These are phyloP conservation scores for Ceratobasidium sp. DNA, from an alignment of 1,284 basidiomycete species.

Conservation along the genomic window DNA sequence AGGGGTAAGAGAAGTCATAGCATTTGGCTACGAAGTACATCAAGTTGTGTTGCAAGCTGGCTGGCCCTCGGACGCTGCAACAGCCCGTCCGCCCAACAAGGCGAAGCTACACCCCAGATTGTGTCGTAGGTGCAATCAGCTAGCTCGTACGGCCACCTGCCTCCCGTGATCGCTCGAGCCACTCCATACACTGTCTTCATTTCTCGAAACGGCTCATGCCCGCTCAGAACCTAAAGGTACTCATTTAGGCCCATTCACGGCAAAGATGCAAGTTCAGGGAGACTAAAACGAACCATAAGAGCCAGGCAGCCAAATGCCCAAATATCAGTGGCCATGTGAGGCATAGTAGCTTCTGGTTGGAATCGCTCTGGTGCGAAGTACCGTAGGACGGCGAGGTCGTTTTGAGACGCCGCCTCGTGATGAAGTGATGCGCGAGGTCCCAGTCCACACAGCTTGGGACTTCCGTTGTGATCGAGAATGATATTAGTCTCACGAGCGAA, in stretches of 20 bases:
- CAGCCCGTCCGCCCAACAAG: slow-evolving; percentile 22
- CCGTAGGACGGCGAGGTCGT: neutral
- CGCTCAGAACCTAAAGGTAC: neutral
- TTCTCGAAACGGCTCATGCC: slow-evolving; percentile 15
- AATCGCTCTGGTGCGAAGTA: slow-evolving; percentile 28
- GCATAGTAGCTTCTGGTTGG: neutral
- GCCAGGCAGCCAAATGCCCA: slow-evolving; percentile 30
- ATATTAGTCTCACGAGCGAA: slow-evolving; percentile 2
- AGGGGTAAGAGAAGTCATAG: too few relatives aligned
- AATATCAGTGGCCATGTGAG: slow-evolving; percentile 8
- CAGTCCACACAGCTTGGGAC: slow-evolving; percentile 16
- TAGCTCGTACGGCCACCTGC: slow-evolving; percentile 8
- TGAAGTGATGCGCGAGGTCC: slow-evolving; percentile 20
- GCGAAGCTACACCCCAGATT: slow-evolving; percentile 15
- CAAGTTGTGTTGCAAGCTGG: too few relatives aligned
- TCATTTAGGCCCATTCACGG: neutral
- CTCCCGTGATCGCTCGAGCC: slow-evolving; percentile 10
- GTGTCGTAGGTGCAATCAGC: slow-evolving; percentile 5
- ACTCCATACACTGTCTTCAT: slow-evolving; percentile 15
- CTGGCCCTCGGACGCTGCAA: too few relatives aligned
- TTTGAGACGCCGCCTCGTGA: slow-evolving; percentile 20
- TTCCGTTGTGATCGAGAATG: slow-evolving; percentile 15
- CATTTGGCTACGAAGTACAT: too few relatives aligned
- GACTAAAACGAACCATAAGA: neutral
- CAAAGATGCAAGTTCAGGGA: neutral